These are phyloP conservation scores for Lentithecium fluviatile DNA, from an alignment of 495 filamentous ascomycete genomes.

Conservation along the genomic window DNA sequence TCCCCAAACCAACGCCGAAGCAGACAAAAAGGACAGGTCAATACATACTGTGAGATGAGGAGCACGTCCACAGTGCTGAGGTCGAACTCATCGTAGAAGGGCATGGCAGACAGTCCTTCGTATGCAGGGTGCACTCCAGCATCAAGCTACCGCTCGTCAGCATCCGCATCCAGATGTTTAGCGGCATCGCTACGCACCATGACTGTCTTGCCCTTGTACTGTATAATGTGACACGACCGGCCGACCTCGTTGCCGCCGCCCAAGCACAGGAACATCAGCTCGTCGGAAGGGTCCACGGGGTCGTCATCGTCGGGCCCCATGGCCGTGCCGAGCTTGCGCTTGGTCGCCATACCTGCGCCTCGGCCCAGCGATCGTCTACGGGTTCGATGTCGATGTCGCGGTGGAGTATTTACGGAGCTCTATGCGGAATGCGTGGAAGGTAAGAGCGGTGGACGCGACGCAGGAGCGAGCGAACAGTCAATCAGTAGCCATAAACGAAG, in stretches of 20 bases:
- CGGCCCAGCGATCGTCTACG: not conserved
- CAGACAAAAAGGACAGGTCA: slow-evolving; percentile 27
- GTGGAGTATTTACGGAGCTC: not conserved
- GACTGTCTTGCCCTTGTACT: slow-evolving; percentile 98
- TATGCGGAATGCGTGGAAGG: not conserved
- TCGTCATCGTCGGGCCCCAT: slow-evolving; percentile 44
- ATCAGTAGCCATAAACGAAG: too few species aligned
- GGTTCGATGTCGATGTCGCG: not conserved
- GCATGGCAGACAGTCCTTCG: slow-evolving; percentile 87
- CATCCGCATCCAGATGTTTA: not conserved
- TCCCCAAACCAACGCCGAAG: slow-evolving; percentile 2
- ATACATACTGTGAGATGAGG: slow-evolving; percentile 92
- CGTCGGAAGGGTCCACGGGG: slow-evolving; percentile 61
- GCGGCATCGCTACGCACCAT: slow-evolving; percentile 61
- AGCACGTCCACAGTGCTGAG: slow-evolving; percentile 95
- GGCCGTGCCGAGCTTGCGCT: slow-evolving; percentile 49
- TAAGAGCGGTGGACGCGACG: too few species aligned
- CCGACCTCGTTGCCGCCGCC: slow-evolving; percentile 97
- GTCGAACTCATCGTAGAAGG: slow-evolving; percentile 98
- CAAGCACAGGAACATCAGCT: slow-evolving; percentile 87
- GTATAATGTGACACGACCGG: slow-evolving; percentile 93
- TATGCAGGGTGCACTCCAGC: slow-evolving; percentile 97
- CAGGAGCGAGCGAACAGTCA: too few species aligned
- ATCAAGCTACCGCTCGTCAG: slow-evolving; percentile 66
- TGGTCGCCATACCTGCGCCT: slow-evolving; percentile 47